Percentiles rank a stretch among this genome's conserved stretches.
Conservation (phyloP, 257 asterid genomes). For the Solanum clarkiae region DNA sequence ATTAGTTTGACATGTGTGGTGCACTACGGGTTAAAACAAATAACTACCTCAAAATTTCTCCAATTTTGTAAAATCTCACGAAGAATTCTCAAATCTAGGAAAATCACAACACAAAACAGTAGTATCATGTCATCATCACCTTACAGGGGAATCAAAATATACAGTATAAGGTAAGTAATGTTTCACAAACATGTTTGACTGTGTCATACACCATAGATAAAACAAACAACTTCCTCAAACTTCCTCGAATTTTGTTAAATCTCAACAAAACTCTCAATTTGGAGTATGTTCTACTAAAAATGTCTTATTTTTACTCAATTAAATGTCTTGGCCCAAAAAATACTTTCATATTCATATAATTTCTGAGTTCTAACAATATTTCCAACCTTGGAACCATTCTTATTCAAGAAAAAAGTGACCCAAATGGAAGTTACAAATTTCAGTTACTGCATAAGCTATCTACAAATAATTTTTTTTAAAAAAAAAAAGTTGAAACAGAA, state of each 20-base stretch:
- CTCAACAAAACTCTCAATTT: background rate
- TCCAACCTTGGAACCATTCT: background rate
- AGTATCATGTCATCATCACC: background rate
- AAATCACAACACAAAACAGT: background rate
- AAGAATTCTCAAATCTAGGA: background rate
- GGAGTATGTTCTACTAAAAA: background rate
- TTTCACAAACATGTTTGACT: background rate
- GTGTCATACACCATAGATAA: background rate
- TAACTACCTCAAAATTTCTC: background rate
- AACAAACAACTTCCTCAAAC: background rate
- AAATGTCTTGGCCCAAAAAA: background rate
- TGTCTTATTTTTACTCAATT: background rate
- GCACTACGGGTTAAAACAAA: background rate
- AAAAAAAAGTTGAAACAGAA: background rate
- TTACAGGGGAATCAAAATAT: background rate
- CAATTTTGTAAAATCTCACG: background rate
- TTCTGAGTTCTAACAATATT: background rate
- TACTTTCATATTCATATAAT: background rate
- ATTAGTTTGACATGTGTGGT: background rate
- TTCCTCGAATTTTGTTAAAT: background rate
- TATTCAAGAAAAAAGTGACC: background rate
- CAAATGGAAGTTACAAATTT: background rate
- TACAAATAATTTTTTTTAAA: too few relatives aligned
- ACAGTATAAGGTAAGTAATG: background rate
- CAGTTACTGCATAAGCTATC: background rate